A percentile compares a stretch with the other conserved stretches of the same genome.
Conservation (phyloP, 257 asterid genomes). For the Solanum neorickii region DNA sequence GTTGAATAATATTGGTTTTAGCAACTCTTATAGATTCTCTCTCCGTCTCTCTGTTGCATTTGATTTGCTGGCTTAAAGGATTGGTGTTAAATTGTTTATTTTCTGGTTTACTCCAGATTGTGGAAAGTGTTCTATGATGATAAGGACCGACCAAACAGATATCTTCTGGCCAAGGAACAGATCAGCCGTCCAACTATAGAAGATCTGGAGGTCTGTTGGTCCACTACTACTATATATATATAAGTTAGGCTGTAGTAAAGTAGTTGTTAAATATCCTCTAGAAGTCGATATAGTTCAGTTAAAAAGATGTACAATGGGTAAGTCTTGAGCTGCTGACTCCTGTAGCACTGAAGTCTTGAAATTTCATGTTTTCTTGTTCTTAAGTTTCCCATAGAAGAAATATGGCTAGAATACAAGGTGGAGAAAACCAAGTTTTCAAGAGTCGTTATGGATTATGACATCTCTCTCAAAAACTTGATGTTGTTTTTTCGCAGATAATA, state of each 20-base stretch:
- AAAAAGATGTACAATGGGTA: background rate
- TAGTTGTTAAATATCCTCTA: background rate
- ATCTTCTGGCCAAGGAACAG: conserved; percentile 74
- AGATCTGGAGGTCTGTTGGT: conserved; percentile 75
- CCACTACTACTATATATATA: background rate
- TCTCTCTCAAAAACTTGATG: background rate
- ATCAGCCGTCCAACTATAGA: conserved; percentile 74
- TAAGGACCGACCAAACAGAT: conserved; percentile 77
- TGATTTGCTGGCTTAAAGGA: background rate
- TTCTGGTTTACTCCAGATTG: conserved; percentile 21
- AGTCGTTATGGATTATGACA: background rate
- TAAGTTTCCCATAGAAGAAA: background rate
- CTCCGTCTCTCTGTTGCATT: background rate
- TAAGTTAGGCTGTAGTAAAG: background rate
- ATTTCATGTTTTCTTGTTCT: background rate
- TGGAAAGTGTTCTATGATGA: conserved; percentile 98
- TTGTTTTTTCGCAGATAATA: conserved; percentile 33
- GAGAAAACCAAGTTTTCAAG: background rate
- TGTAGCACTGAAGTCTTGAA: background rate
- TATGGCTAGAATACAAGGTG: background rate
- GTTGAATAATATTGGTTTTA: background rate
- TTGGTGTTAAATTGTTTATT: background rate
- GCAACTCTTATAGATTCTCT: background rate
- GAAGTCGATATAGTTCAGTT: background rate
- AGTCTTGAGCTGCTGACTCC: background rate